Evolutionary conservation across 2,329 filamentous ascomycete species (phyloP).

Genomic region (Trichoderma afroharzianum): DNA sequence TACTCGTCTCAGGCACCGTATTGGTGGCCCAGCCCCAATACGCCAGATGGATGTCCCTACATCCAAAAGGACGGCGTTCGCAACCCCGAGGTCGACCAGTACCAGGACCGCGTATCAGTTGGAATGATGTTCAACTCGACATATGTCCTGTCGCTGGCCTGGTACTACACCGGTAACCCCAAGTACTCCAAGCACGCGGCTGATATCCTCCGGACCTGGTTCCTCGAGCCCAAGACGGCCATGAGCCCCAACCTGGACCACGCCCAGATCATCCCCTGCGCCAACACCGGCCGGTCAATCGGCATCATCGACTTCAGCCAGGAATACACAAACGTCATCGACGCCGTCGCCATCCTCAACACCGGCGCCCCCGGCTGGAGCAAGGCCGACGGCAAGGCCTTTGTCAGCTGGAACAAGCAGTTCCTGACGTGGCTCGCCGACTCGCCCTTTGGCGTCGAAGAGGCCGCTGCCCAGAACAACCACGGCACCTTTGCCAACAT

Average conservation of each 20-base stretch:
- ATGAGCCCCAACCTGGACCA: constrained; percentile 30
- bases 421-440: constrained; percentile 26
- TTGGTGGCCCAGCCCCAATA: constrained; percentile 17
- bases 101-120: constrained; percentile 23
- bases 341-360: constrained; percentile 24
- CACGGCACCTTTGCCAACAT: constrained; percentile 27
- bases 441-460: constrained; percentile 23
- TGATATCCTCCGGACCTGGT: constrained; percentile 27
- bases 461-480: constrained; percentile 24
- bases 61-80: constrained; percentile 25
- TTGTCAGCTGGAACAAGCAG: constrained; percentile 24
- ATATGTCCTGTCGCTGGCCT: constrained; percentile 26
- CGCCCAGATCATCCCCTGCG: constrained; percentile 24
- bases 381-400: constrained; percentile 16
- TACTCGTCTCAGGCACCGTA: constrained; percentile 18
- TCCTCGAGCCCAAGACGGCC: constrained; percentile 22
- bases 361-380: constrained; percentile 23
- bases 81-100: constrained; percentile 26
- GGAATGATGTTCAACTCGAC: constrained; percentile 26
- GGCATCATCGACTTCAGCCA: constrained; percentile 27
- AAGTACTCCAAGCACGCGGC: constrained; percentile 25
- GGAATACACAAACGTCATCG: constrained; percentile 27
- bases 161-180: constrained; percentile 27
- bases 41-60: constrained; percentile 24
- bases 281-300: constrained; percentile 21